Evolutionary conservation across 2,329 filamentous ascomycete genomes (phyloP), one percentile per base, ranked within the genome.

Genomic region (Zasmidium citrigriseum): DNA sequence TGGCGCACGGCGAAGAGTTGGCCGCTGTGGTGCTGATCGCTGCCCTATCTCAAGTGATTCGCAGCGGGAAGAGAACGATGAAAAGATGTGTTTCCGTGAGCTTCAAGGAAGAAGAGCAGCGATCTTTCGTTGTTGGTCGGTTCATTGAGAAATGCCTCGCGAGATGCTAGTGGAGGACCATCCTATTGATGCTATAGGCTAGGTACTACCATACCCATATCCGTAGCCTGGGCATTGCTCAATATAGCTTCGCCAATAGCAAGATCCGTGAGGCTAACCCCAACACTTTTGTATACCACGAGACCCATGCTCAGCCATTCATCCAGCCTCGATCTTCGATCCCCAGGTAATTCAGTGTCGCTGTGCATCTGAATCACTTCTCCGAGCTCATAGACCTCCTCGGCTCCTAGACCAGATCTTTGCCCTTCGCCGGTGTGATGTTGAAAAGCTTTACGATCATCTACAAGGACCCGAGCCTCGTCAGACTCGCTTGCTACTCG

Each of bases 271-370:
- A 82, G 71, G 0, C 78, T 79, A 66, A 82, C 74, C 0, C 80
- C 80, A 7, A 82, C 79, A 59, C 79, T 80, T 63, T 82, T 82
- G 49, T 80, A 81, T 1, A 82, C 67, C 25, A 80, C 72, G 66
- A 78, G 78, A 1, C 71, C 73, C 0, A 70, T 64, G n/a, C 66
- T 57, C 0, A 72, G 63, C 67, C 63, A 66, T 0, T 66, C 34
- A 3, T 60, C 58, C 1, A 65, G 52, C 1, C 60, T 59, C 1
- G 44, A n/a, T 23, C 18, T 63, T 59, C 4, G 67, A 48, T 11
- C 53, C 22, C 20, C 7, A 7, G 27, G 27, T 29, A 29, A 7
- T 14, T 57, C 46, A 7, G 20, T n/a, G 2, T 29, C 34, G 4
- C 41, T 22, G 29, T 46, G 34, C 4, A 52, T 45, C 1, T 64